Evolutionary conservation across 1,139 yeast species (phyloP), one percentile per base, ranked within the genome.

Genomic region (Blastobotrys indianensis): DNA sequence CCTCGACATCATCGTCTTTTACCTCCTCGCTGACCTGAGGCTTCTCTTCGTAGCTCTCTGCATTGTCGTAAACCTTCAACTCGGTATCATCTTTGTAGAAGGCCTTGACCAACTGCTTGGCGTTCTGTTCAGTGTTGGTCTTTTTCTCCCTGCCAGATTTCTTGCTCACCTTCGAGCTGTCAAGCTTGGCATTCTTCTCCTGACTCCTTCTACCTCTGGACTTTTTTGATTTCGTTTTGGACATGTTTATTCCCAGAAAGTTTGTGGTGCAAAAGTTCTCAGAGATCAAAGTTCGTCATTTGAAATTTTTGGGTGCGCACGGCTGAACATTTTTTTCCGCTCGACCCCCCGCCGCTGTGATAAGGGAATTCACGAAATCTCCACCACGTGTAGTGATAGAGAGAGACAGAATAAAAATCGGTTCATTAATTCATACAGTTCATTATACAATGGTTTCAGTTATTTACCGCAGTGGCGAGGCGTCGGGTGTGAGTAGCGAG

Each of bases 121-220:
- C 44, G 16, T 13, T 12, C 12, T 35, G 16, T n/a, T 33, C 29
- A 8, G 15, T 11, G 16, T 25, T 35, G 12, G 36, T 10, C 16
- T 41, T n/a, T 30, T 41, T 17, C 6, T 37, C 29, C 17, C 32
- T 17, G 3, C 32, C 8, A 3, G 39, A 37, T 3, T 12, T n/a
- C 29, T 37, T 28, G 17, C 13, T 13, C 16, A 38, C 38, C 34
- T 51, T 20, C 6, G 25, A 20, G 25, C 25, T 20, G 7, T 20
- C 25, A 7, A 20, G 25, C 25, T 20, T 44, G 15, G 47, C 45
- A 41, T 45, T 49, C 37, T 51, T 40, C 15, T 47, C 41, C 13
- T 46, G 46, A 36, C 6, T 20, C 25, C 55, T 30, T 23, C 56
- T 44, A 23, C 56, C 55, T 35, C 57, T 41, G 3, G 29, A 34